Base-by-base conservation (phyloP, 768 basidiomycete species). In the Suillus tomentosus region DNA sequence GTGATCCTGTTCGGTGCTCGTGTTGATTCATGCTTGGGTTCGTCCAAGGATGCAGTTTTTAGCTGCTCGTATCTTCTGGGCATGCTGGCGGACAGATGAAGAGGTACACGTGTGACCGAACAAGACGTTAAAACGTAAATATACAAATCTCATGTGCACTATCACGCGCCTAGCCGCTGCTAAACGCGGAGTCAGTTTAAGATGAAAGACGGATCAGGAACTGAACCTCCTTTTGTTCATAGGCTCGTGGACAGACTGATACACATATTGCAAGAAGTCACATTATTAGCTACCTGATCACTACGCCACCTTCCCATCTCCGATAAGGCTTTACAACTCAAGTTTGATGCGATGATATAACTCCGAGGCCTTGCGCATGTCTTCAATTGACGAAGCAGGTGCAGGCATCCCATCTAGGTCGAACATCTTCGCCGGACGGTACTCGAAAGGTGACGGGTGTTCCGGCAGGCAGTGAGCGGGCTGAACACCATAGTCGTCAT, bases 401-500 rank as follows among this genome's bases (percentile, higher is more conserved):
- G 69, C 70, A n/a, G 67, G 61, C 55, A 73, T 69, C 2, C 81
- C 81, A 22, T 72, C 78, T 4, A 71, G 68, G n/a, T 77, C 74
- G 65, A 76, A 80, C 34, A 73, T 68, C 22, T 68, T 69, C 64
- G 76, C 69, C 0, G 74, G 79, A 1, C 65, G 61, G 62, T 82
- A 83, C 66, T 77, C 75, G 57, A 83, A 81, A 48, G 77, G 75
- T 19, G 75, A 70, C 0, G 80, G 76, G 2, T 67, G 61, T n/a
- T 66, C 65, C 0, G 81, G 82, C 7, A 81, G 50, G 62, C 81
- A 83, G 51, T 81, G 70, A 9, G 66, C 75, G 1, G 75, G 75
- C 45, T 67, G 76, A 54, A 87, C 86, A 5, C 83, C 84, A 67
- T 86, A 81, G 66, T 88, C 84, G 34, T 88, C 81, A 63, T 73